Base-by-base conservation (phyloP, 2,329 filamentous ascomycete species). In the Tolypocladium cylindrosporum region DNA sequence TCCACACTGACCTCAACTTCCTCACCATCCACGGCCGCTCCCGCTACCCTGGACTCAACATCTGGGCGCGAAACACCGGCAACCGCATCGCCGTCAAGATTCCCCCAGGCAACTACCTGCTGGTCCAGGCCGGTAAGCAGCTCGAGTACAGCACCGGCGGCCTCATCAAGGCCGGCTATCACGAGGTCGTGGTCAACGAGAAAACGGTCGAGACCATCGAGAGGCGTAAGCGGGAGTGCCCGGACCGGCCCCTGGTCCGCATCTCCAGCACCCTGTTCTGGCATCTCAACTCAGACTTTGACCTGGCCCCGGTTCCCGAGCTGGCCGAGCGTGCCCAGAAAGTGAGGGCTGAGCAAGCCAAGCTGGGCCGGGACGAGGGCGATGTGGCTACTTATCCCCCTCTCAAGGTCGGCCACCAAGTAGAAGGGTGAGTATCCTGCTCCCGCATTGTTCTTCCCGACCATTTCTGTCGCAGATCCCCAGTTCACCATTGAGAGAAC, bases 1-100 rank as follows among this genome's bases (percentile, higher is more conserved):
- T 85, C 73, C 82, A 85, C 69, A 85, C 82, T 1, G 82, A 85
- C 65, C 79, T 85, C 59, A 85, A 85, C 75, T 85, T 85, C 68
- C 75, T 85, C 56, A 85, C 82, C 62, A 85, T 85, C 70, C 82
- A 85, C 72, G 82, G 82, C 58, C 82, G 82, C 62, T 83, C 80
- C 37, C 80, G 82, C 59, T 85, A 83, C 63, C 82, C 82, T 0
- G 82, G 82, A 2, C 75, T 85, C 63, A 78, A 85, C 72, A 79
- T 85, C 65, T 85, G 82, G 82, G 82, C 81, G 27, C 80, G 82
- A 63, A 85, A 85, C 75, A 85, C 82, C 1, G 82, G 82, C 51
- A 75, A 74, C 61, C 77, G 78, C 62, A 83, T 85, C 62, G 69
- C 82, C 51, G 82, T 85, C 61, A 77, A 77, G 70, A 85, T 85